Base-by-base conservation (phyloP, 2,329 filamentous ascomycete genomes). In the Cylindrodendrum hubeiense region DNA sequence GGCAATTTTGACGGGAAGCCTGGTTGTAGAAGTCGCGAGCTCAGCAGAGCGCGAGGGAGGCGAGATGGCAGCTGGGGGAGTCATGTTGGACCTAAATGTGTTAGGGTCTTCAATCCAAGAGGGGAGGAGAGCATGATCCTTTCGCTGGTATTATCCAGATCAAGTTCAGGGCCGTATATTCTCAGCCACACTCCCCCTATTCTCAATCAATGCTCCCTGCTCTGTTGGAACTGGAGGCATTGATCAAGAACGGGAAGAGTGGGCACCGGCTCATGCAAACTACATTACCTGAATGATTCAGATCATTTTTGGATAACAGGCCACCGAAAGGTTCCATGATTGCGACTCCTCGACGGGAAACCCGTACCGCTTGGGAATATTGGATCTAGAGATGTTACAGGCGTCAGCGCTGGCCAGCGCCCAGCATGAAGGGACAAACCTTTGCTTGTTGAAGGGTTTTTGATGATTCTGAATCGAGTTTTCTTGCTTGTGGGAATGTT, bases 141-240 rank as follows among this genome's bases (percentile, higher is more conserved):
- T 96, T 94, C 94, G 94, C 94, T 94, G 92, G 93, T 93, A 96
- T 96, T 95, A 95, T 95, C 93, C 92, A 93, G 93, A 95, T 95
- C 93, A 95, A 95, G 93, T 95, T 94, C 72, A 84, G 86, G 85
- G 91, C 93, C 93, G 93, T 96, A 92, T 96, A 90, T 90, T 96
- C 92, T 95, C 91, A 93, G 79, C 80, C 77, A 77, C 78, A 67
- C 64, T 65, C 75, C 63, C 71, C 72, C 66, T 44, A 9, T 60
- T 60, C 19, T 34, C 33, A 19, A 9, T 9, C 22, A 60, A 19
- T 4, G 21, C 22, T 33, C 44, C 41, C 4, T 3, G 34, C 33
- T 44, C 3, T 26, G 17, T n/a, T 9, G 12, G 21, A 22, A 5
- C 39, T 10, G 10, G 2, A n/a, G 43, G n/a, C 33, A 51, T 59